phyloP scores from a whole-genome alignment of 164 flowering plant genomes.

The Warburgia ugandensis region DNA sequence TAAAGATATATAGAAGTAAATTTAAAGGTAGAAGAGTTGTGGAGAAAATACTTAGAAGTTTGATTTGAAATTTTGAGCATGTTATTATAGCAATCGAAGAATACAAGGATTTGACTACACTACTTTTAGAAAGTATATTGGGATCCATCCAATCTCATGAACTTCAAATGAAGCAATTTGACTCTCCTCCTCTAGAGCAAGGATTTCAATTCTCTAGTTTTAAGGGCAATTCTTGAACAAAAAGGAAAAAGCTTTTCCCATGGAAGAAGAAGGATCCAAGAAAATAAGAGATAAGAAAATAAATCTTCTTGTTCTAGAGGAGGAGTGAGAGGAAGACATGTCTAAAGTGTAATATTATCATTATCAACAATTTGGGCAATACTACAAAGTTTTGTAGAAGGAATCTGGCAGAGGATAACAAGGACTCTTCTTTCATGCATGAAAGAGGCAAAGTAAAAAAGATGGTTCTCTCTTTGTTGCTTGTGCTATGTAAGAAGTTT shows the following conservation, averaged over 20 bases:
- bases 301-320: too few relatives aligned
- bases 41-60: slow-evolving; percentile 1
- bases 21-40: slow-evolving; percentile 2
- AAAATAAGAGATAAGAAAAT: too few relatives aligned
- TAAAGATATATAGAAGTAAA: too few relatives aligned
- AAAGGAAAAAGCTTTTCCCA: too few relatives aligned
- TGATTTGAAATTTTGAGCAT: slow-evolving; percentile 4
- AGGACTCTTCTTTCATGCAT: background rate
- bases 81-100: slow-evolving; percentile 12
- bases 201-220: slow-evolving; percentile 1
- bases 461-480: background rate
- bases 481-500: background rate
- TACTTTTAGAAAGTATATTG: slow-evolving; percentile 8
- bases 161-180: slow-evolving; percentile 4
- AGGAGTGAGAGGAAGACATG: background rate
- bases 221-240: too few relatives aligned
- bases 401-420: background rate
- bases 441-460: background rate
- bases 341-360: background rate
- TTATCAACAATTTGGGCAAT: background rate
- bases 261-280: too few relatives aligned
- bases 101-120: slow-evolving; percentile 5
- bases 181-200: background rate
- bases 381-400: background rate
- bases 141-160: slow-evolving; percentile 13